Conservation (phyloP, 164 flowering plant species). For the Protea cynaroides region DNA sequence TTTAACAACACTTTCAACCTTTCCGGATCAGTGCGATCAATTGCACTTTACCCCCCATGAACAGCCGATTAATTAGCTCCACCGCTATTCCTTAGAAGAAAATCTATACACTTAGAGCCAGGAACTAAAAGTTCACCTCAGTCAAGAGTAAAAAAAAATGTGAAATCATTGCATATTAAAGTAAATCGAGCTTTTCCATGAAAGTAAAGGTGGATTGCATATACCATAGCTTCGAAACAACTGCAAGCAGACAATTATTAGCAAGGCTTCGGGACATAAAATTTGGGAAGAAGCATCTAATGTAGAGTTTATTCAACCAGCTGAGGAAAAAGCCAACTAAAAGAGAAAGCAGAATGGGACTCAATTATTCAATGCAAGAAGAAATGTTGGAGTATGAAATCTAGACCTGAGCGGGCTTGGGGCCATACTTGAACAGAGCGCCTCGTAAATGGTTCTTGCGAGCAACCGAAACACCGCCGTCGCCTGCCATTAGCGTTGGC, state of each 20-base stretch:
- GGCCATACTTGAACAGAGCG: conserved; percentile 63
- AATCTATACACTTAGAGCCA: background rate
- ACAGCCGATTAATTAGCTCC: background rate
- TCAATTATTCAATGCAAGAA: background rate
- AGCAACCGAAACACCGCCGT: conserved; percentile 29
- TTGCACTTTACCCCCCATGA: background rate
- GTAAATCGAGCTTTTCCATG: no score
- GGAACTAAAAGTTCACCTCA: no score
- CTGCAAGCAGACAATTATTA: no score
- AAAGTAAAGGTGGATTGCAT: no score
- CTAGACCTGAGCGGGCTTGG: conserved; percentile 28
- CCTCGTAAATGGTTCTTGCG: conserved; percentile 61
- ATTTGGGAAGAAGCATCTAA: no score
- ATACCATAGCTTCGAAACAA: no score
- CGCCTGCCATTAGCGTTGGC: conserved; percentile 21
- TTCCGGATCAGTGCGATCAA: background rate
- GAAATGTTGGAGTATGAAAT: background rate
- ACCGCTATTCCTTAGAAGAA: background rate
- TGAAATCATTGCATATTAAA: conserved; percentile 38
- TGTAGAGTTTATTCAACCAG: background rate
- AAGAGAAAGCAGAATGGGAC: background rate
- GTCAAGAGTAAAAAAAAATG: no score
- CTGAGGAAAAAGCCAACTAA: background rate
- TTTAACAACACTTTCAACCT: background rate
- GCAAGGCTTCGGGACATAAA: no score